Base-by-base conservation (phyloP, 1,284 basidiomycete genomes). In the Cryptococcus sp. region DNA sequence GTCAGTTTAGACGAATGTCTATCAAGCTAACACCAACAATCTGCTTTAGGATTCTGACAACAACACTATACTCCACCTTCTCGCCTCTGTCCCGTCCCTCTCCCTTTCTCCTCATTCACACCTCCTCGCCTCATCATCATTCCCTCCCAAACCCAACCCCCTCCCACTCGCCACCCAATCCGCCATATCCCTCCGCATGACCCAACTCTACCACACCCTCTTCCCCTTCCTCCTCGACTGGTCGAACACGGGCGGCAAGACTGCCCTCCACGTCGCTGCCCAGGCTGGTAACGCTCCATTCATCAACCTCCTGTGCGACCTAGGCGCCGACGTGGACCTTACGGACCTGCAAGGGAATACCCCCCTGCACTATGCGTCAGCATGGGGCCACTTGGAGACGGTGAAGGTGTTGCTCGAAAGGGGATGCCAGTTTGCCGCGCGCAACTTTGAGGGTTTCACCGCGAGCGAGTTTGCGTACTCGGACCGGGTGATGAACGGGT, bases 391-490 rank as follows among this genome's bases (percentile, higher is more conserved):
- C 55, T 46, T 68, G 12, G 72, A 91, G 84, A 83, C 91, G 38
- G 85, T 96, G 4, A 89, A 90, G 74, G 78, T 92, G 16, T 81
- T 98, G 42, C 88, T 97, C 59, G 90, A 94, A 72, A 81, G 87
- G 55, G 93, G 91, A 1, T 95, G 91, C 68, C 84, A 86, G 64
- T 88, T 85, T 68, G 80, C 83, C 20, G 83, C 86, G 35, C 84
- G 87, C 61, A 98, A 98, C 73, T 89, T 89, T 56, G 86, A 91
- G 59, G 91, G 91, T 0, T 97, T 92, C 69, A 91, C 88, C 1
- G 86, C 94, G 2, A 86, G 86, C 0, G 93, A 98, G 75, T 95
- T 92, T 73, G 89, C 92, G 12, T 97, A 91, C 75, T 90, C 89
- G 84, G 57, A 65, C 37, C 49, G 55, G 0, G 54, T 73, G 11